Evolutionary conservation across 73 alveolate genomes (phyloP).

Genomic region (Tetrahymena thermophila): DNA sequence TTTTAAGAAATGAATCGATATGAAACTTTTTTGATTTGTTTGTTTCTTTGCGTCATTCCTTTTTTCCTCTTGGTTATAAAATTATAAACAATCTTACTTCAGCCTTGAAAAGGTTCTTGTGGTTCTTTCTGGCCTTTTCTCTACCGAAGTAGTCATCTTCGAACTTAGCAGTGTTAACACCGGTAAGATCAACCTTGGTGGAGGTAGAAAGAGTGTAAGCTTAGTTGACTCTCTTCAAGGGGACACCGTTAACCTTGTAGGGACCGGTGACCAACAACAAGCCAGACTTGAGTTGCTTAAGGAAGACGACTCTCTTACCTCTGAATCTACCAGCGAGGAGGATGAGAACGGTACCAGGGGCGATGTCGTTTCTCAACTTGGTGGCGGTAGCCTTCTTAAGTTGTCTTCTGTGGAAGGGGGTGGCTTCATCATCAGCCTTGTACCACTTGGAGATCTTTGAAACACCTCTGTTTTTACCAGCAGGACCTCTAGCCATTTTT

Average conservation of each 20-base stretch:
- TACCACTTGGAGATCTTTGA: slow-evolving; percentile 30
- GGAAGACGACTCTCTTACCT: slow-evolving; percentile 93
- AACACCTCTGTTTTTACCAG: neutral
- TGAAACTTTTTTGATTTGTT: neutral
- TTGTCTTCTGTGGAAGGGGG: slow-evolving; percentile 37
- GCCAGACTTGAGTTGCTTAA: slow-evolving; percentile 83
- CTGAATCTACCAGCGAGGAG: slow-evolving; percentile 85
- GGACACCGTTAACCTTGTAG: slow-evolving; percentile 91
- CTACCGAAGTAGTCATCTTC: slow-evolving; percentile 45
- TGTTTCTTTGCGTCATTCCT: neutral
- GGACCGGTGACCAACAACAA: slow-evolving; percentile 93
- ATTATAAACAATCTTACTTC: neutral
- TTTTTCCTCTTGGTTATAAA: neutral
- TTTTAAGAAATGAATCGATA: neutral
- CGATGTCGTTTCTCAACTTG: slow-evolving; percentile 63
- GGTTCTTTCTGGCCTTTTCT: slow-evolving; percentile 9
- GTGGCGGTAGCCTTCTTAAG: slow-evolving; percentile 57
- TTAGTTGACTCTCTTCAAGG: slow-evolving; percentile 83
- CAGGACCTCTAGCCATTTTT: slow-evolving; percentile 2
- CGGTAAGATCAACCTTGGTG: slow-evolving; percentile 66
- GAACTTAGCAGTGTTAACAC: slow-evolving; percentile 44
- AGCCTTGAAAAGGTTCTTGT: neutral
- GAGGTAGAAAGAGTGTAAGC: slow-evolving; percentile 82
- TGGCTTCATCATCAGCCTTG: slow-evolving; percentile 41
- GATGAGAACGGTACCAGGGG: slow-evolving; percentile 79